Evolutionary conservation across 2,329 filamentous ascomycete species (phyloP).

Genomic region (Clonostachys rhizophaga): DNA sequence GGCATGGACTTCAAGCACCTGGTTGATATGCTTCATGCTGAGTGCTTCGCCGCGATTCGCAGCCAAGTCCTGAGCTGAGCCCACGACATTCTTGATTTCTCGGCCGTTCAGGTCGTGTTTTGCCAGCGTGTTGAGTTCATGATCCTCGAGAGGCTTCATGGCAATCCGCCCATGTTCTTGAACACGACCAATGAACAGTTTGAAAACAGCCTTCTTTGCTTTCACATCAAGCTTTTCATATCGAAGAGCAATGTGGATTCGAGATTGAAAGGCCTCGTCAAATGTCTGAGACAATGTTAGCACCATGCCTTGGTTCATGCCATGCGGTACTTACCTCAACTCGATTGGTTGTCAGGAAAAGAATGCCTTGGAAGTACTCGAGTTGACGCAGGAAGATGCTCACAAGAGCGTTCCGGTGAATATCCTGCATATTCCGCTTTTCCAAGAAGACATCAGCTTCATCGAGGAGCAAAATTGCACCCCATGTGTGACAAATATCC

Average conservation of each 20-base stretch:
- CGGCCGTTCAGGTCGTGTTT: conserved; percentile 58
- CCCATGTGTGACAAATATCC: conserved; percentile 82
- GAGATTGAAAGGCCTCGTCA: conserved; percentile 84
- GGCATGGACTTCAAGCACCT: conserved; percentile 79
- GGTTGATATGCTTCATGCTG: conserved; percentile 73
- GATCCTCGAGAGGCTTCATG: conserved; percentile 57
- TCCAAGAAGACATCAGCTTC: conserved; percentile 84
- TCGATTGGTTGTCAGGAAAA: conserved; percentile 86
- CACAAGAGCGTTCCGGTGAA: conserved; percentile 80
- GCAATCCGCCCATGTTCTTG: conserved; percentile 57
- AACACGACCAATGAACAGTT: conserved; percentile 75
- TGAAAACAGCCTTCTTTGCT: conserved; percentile 77
- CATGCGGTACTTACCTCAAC: conserved; percentile 50
- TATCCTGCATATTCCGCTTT: conserved; percentile 76
- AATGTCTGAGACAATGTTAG: conserved; percentile 52
- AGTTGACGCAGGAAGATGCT: conserved; percentile 82
- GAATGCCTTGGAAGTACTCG: conserved; percentile 88
- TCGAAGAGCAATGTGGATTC: conserved; percentile 79
- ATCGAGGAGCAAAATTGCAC: conserved; percentile 78
- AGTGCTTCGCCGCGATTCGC: conserved; percentile 68
- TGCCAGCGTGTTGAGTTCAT: conserved; percentile 63
- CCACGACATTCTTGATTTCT: conserved; percentile 85
- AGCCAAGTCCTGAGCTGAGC: conserved; percentile 77
- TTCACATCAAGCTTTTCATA: conserved; percentile 71
- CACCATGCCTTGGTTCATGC: neutral